Evolutionary conservation across 1,139 yeast genomes (phyloP).

Genomic region (Kodamaea ohmeri): DNA sequence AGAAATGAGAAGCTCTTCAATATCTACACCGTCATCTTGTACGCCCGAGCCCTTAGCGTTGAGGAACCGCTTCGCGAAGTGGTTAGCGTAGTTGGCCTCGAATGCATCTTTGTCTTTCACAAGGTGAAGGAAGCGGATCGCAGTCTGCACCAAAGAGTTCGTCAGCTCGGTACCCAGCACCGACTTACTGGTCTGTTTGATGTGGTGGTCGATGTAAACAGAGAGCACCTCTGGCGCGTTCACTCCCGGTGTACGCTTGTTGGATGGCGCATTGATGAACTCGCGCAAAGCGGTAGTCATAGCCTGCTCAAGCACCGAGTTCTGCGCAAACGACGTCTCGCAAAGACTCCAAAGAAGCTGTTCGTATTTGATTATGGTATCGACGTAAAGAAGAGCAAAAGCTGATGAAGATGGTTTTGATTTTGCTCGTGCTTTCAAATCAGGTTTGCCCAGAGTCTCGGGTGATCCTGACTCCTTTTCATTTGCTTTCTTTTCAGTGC

Average conservation of each 20-base stretch:
- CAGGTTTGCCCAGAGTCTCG: too few species aligned
- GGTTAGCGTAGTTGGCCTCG: constrained; percentile 82
- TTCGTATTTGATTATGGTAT: constrained; percentile 53
- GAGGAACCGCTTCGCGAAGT: constrained; percentile 81
- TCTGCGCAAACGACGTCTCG: constrained; percentile 45
- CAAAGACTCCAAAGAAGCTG: constrained; percentile 51
- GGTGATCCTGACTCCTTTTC: constrained; percentile 7
- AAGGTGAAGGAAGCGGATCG: constrained; percentile 62
- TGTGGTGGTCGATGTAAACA: constrained; percentile 67
- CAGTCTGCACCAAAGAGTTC: constrained; percentile 53
- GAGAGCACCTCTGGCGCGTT: constrained; percentile 75
- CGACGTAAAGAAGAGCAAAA: constrained; percentile 72
- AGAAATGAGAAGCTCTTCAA: constrained; percentile 69
- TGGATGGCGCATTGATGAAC: constrained; percentile 46
- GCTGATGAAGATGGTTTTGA: constrained; percentile 20
- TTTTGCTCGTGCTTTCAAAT: too few species aligned
- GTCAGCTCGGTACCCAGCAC: constrained; percentile 44
- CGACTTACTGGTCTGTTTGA: constrained; percentile 56
- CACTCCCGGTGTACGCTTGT: constrained; percentile 26
- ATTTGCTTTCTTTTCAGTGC: neutral
- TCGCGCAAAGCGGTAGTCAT: constrained; percentile 62
- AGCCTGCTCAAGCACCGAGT: constrained; percentile 51
- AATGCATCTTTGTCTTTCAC: constrained; percentile 84
- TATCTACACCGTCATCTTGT: constrained; percentile 45
- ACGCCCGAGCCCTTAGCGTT: constrained; percentile 37